Evolutionary conservation across 176 grass and related monocot genomes (phyloP), one percentile per base, ranked within the genome.

Genomic region (Phoenix dactylifera): DNA sequence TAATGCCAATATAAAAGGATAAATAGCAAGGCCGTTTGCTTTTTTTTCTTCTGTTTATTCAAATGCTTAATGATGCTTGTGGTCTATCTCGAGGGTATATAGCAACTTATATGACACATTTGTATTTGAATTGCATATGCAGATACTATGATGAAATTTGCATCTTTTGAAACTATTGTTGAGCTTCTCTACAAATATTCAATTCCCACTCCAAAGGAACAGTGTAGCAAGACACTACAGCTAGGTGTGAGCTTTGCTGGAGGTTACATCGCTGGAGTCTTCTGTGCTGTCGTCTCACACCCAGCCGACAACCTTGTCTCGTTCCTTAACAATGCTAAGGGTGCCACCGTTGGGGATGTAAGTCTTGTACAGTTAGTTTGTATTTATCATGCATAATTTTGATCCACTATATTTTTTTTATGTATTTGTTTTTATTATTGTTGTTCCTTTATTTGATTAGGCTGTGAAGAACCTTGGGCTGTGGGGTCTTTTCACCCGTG

Each of bases 91-190:
- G 10, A 44, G 35, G 35, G 35, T 44, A 44, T 44, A 44, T 14
- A 1, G 35, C 35, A 44, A 44, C 35, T 12, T 1, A 54, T 23
- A 15, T 20, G n/a, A 63, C 52, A 10, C 24, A 60, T 44, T 12
- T 16, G 65, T 74, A 19, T 7, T 16, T 58, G 1, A n/a, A 16
- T 65, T 18, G 18, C 72, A 14, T 44, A 15, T 79, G 64, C 70
- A 98, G 93, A 98, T 60, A 98, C 93, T 53, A 98, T 98, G 93
- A 98, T 98, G 93, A 98, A 98, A 64, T 92, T 98, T 83, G 93
- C 88, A 12, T 86, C 93, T 1, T 98, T 92, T 24, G 93, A 98
- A 74, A 86, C 73, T 1, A 88, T 85, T 2, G 93, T 98, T 24
- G 93, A 98, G 50, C 77, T 78, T 35, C 54, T 98, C 18, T 98